Base-by-base conservation (phyloP, 805 yeast species). In the Starmera quercuum region DNA sequence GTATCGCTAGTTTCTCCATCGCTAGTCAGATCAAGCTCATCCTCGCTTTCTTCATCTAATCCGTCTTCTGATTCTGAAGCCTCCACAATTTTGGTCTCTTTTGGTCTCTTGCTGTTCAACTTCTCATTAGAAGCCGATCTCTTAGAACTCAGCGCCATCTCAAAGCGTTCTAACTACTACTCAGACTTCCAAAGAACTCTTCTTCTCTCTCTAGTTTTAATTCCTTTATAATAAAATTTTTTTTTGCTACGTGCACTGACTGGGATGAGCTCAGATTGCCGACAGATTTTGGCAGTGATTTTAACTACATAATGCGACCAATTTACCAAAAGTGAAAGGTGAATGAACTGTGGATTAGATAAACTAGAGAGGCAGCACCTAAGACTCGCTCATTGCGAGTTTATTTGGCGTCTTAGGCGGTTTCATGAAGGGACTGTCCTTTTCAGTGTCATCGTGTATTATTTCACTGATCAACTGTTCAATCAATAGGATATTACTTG, bases 351-450 rank as follows among this genome's bases (percentile, higher is more conserved):
- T n/a, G n/a, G n/a, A n/a, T n/a, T n/a, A n/a, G n/a, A n/a, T n/a
- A n/a, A n/a, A n/a, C n/a, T n/a, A 11, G 23, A 21, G 23, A 21
- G 11, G 23, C 11, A 21, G 8, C 23, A 21, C 23, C 11, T 21
- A 21, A n/a, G n/a, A n/a, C n/a, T n/a, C n/a, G n/a, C n/a, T n/a
- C n/a, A n/a, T n/a, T 6, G 14, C 10, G 27, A 14, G 16, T 9
- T 13, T 25, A 15, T 25, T 12, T 25, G 17, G 14, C 5, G n/a
- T 25, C 34, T 50, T 56, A 21, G 62, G 66, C 29, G 66, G 66
- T 6, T 47, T 51, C 45, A 61, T 60, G 37, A 56, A 47, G 21
- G 41, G 46, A 26, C 44, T 55, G 30, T 56, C 58, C 21, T 56
- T 57, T 16, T 51, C 21, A 9, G 14, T 18, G 7, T 36, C 42